Evolutionary conservation across 1,139 yeast species (phyloP), one percentile per base, ranked within the genome.

Genomic region (Yamadazyma songkhlaensis): DNA sequence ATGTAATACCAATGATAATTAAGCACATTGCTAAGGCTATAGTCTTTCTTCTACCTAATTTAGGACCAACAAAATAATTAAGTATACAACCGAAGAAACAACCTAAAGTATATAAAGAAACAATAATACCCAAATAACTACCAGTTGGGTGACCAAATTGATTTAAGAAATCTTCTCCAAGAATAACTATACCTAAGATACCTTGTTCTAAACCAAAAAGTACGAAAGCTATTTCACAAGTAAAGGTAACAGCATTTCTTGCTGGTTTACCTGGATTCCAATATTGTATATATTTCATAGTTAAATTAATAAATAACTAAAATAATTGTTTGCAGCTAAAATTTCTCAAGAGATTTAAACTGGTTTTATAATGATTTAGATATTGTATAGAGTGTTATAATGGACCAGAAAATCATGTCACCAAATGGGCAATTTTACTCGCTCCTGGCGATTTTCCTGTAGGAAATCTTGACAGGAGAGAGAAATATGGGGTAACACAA

Each of bases 41-140:
- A 8, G 79, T 75, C 11, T 51, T 46, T 50, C 76, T 74, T 49
- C 85, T 65, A 15, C 88, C 88, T 43, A 60, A 53, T 3, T 54
- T 46, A 45, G 79, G 84, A 35, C 78, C 80, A 32, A 64, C 34
- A 48, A 68, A 74, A 27, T 80, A 72, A 17, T 84, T 66, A 3
- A 74, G 47, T 25, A 84, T 59, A 24, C 92, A 87, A 32, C 95
- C 94, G 43, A 78, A 47, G 32, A 83, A 83, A 50, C 90, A 82
- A n/a, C 90, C 89, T 33, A 83, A 60, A 48, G 83, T 81, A 54
- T 84, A 81, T 29, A 81, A 67, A 7, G 89, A 70, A 38, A 82
- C 75, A 25, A 81, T 62, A 29, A 77, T 58, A 12, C 89, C 89
- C 13, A 46, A 37, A 32, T 39, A 45, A 26, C 44, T 41, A 12